These are phyloP conservation scores for Hemileccinum impolitum DNA, from an alignment of 768 basidiomycete species.

Conservation along the genomic window DNA sequence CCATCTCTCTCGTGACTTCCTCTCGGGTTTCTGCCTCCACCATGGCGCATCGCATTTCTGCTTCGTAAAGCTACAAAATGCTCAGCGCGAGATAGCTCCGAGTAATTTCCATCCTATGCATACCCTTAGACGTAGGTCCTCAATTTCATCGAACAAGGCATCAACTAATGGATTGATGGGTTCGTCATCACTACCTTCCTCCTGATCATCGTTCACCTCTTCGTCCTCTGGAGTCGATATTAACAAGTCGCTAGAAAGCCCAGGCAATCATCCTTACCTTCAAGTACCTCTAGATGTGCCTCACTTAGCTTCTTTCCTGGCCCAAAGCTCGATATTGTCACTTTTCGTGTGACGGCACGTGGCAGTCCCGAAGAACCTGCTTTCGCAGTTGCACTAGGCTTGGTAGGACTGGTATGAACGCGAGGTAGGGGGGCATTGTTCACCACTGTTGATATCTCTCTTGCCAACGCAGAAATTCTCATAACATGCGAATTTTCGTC, in stretches of 20 bases:
- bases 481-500: constrained; percentile 99
- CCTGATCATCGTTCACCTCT: constrained; percentile 41
- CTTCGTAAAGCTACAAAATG: constrained; percentile 68
- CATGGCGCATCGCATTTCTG: constrained; percentile 81
- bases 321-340: constrained; percentile 65
- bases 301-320: constrained; percentile 53
- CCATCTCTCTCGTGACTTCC: constrained; percentile 91
- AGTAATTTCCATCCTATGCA: constrained; percentile 15
- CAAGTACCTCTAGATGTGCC: constrained; percentile 76
- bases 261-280: constrained; percentile 50
- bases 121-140: constrained; percentile 74
- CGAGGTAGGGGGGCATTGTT: constrained; percentile 62
- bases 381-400: constrained; percentile 13
- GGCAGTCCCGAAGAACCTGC: constrained; percentile 19
- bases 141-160: constrained; percentile 88
- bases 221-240: constrained; percentile 38
- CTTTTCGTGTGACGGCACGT: constrained; percentile 46
- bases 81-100: background rate
- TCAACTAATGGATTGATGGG: constrained; percentile 85
- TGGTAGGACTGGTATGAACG: constrained; percentile 36
- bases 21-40: constrained; percentile 89
- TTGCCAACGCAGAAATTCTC: constrained; percentile 94
- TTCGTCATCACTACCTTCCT: constrained; percentile 59
- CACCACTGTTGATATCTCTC: constrained; percentile 76
- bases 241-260: background rate